Conservation (phyloP, 495 filamentous ascomycete species). For the Xylaria scruposa region DNA sequence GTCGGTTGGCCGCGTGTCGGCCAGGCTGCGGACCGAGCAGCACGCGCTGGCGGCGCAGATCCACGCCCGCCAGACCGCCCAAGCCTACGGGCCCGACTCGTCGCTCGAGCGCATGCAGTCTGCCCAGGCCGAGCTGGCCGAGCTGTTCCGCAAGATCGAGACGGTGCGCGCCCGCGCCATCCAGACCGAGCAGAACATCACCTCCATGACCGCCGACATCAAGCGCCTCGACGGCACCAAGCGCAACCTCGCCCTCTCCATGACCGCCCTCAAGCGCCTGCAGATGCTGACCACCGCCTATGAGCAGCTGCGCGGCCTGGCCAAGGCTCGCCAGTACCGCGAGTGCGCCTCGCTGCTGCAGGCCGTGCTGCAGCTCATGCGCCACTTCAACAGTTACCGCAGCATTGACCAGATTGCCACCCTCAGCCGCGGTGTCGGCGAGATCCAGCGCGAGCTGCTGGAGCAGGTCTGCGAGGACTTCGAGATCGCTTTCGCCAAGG, state of each 20-base stretch:
- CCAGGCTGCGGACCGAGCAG: constrained; percentile 76
- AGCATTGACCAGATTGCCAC: constrained; percentile 98
- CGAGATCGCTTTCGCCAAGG: constrained; percentile 91
- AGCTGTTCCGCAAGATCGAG: constrained; percentile 95
- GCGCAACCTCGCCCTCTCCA: constrained; percentile 92
- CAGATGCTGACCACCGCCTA: constrained; percentile 99
- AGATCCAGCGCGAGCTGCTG: constrained; percentile 89
- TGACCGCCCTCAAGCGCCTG: constrained; percentile 95
- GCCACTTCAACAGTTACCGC: constrained; percentile 97
- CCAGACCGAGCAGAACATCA: constrained; percentile 93
- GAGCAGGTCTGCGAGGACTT: constrained; percentile 99
- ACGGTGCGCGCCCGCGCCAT: constrained; percentile 87
- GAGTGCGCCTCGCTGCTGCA: constrained; percentile 96
- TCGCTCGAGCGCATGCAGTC: constrained; percentile 88
- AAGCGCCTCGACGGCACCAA: constrained; percentile 97
- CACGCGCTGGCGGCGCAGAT: constrained; percentile 87
- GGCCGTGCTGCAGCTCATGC: constrained; percentile 97
- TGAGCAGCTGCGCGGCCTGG: constrained; percentile 87
- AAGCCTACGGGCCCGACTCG: constrained; percentile 85
- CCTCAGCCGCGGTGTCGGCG: constrained; percentile 89
- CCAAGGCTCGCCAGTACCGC: constrained; percentile 87
- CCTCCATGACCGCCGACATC: constrained; percentile 99
- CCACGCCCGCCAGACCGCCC: constrained; percentile 73
- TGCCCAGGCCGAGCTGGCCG: constrained; percentile 85
- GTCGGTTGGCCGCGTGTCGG: constrained; percentile 73